These are phyloP conservation scores for Globisporangium lucens DNA, from an alignment of 352 stramenopile genomes.

Conservation along the genomic window DNA sequence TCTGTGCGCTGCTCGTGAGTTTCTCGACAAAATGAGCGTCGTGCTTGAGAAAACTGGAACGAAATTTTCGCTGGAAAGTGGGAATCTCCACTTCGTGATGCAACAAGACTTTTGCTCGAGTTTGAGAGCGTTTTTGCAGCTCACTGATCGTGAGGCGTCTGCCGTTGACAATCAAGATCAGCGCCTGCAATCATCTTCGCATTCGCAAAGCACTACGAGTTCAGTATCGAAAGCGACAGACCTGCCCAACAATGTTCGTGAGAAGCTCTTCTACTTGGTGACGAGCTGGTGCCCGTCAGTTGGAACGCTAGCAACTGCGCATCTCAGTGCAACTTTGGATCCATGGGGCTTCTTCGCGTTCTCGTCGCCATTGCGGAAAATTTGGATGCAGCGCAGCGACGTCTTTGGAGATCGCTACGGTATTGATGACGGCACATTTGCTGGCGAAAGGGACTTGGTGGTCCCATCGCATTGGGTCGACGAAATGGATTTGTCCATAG, in stretches of 20 bases:
- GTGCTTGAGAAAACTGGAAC: constrained; percentile 19
- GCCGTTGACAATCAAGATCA: neutral
- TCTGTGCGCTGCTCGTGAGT: constrained; percentile 15
- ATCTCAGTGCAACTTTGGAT: constrained; percentile 25
- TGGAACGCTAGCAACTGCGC: constrained; percentile 26
- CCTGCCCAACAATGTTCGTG: constrained; percentile 12
- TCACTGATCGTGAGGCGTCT: neutral
- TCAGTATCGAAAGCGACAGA: neutral
- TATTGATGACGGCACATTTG: neutral
- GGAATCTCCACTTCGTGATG: constrained; percentile 49
- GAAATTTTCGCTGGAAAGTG: constrained; percentile 9
- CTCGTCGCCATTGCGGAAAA: constrained; percentile 20
- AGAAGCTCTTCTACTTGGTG: constrained; percentile 34
- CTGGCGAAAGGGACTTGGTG: constrained; percentile 20
- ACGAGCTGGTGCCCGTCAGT: constrained; percentile 47
- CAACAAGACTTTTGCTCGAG: constrained; percentile 61
- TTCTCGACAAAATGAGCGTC: constrained; percentile 28
- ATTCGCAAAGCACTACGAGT: neutral
- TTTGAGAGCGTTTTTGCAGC: constrained; percentile 23
- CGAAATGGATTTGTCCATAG: constrained; percentile 16
- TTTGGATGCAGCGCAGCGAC: constrained; percentile 48
- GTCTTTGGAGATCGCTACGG: constrained; percentile 30
- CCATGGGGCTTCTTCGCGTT: constrained; percentile 27
- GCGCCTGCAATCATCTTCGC: neutral
- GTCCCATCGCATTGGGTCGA: constrained; percentile 56